Base-by-base conservation (phyloP, 2,329 filamentous ascomycete species). In the Fusarium camptoceras region DNA sequence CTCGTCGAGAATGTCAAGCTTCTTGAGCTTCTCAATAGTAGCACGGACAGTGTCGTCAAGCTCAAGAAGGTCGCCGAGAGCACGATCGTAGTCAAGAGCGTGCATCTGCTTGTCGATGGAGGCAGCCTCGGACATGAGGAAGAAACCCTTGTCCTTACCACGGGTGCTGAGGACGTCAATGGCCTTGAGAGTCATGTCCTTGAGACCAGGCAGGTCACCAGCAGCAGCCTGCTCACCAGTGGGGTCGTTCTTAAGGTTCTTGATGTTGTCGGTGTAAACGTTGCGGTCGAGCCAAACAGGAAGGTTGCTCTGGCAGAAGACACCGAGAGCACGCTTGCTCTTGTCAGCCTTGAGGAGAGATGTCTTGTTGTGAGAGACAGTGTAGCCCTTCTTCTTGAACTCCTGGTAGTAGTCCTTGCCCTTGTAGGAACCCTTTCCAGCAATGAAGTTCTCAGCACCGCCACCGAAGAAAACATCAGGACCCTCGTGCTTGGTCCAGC, bases 51-150 rank as follows among this genome's bases (percentile, higher is more conserved):
- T 94, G 80, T 97, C 92, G 76, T 97, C 93, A 34, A 97, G 87
- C 82, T 97, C 93, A 42, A 97, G 88, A 2, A 97, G 88, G 74
- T 97, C 93, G 57, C 92, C 93, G 0, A 97, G 88, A 1, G 93
- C 92, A 56, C 93, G 92, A 81, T 96, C 92, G 78, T 96, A 96
- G 82, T 96, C 93, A 22, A 96, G 87, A 4, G 84, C 79, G 82
- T 97, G 93, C 93, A 97, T 96, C 85, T 93, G 91, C 85, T 97
- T 97, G 82, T 96, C 93, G 73, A 97, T 92, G 3, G 89, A 93
- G 18, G 93, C 93, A 27, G 91, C 93, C 80, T 97, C 93, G 15
- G 90, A 89, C 93, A 97, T 96, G 76, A 97, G 85, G 85, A 96
- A 94, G 87, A 92, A 97, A 8, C 93, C 93, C 64, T 92, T 86